phyloP scores from a whole-genome alignment of 352 stramenopile species.

The Phytophthora pini region DNA sequence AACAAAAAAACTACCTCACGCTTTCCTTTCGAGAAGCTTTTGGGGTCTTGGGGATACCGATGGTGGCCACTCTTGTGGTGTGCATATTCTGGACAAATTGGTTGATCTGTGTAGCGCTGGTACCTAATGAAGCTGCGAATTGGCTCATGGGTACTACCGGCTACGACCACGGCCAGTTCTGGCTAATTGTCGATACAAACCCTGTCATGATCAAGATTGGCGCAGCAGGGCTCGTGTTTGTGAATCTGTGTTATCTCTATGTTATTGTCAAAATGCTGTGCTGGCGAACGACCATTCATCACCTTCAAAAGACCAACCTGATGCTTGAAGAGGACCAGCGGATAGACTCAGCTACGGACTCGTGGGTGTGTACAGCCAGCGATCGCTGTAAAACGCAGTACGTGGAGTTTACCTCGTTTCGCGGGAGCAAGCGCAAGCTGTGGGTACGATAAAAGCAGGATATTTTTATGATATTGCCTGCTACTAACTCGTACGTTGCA shows the following conservation, averaged over 20 bases:
- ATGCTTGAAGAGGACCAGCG: background rate
- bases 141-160: constrained; percentile 28
- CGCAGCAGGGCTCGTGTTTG: constrained; percentile 13
- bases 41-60: constrained; percentile 16
- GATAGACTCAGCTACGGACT: background rate
- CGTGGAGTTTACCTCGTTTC: constrained; percentile 19
- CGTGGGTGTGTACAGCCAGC: constrained; percentile 11
- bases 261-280: constrained; percentile 22
- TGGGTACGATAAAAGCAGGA: constrained; percentile 12
- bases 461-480: background rate
- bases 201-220: constrained; percentile 12
- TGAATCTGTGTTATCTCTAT: constrained; percentile 18
- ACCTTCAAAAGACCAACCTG: background rate
- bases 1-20: background rate
- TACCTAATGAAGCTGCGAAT: constrained; percentile 30
- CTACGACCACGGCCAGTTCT: constrained; percentile 35
- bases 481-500: constrained; percentile 2
- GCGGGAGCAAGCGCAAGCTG: constrained; percentile 18
- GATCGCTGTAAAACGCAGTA: constrained; percentile 7
- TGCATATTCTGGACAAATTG: constrained; percentile 31
- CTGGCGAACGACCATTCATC: constrained; percentile 10
- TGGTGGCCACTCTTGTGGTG: constrained; percentile 15
- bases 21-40: constrained; percentile 24
- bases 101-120: constrained; percentile 21
- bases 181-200: constrained; percentile 29